phyloP scores from a whole-genome alignment of 2,329 filamentous ascomycete genomes.

The Simplicillium aogashimaense region DNA sequence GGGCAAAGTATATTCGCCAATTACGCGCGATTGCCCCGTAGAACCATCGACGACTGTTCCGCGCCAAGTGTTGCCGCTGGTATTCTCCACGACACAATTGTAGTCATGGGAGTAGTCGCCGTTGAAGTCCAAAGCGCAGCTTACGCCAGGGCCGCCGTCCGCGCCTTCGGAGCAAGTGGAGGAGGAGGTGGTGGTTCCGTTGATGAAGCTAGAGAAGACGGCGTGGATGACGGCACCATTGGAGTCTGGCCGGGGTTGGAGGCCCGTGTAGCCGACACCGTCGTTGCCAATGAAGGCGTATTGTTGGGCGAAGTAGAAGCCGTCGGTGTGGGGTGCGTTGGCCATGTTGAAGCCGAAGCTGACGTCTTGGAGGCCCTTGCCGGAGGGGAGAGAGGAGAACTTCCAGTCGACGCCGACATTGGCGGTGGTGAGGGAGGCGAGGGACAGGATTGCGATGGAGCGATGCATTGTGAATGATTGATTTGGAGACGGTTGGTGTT shows the following conservation, averaged over 20 bases:
- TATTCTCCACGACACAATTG: constrained; percentile 10
- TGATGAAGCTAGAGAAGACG: constrained; percentile 14
- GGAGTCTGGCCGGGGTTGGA: constrained; percentile 10
- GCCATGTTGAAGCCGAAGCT: constrained; percentile 13
- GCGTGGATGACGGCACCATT: constrained; percentile 9
- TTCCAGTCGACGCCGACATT: background rate
- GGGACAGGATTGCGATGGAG: background rate
- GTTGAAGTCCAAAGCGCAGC: constrained; percentile 11
- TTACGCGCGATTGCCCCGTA: constrained; percentile 4
- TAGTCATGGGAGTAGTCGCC: constrained; percentile 12
- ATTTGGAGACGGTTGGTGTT: no score
- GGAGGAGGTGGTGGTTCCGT: constrained; percentile 8
- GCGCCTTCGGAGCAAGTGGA: constrained; percentile 12
- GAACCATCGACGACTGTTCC: constrained; percentile 11
- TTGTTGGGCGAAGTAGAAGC: constrained; percentile 15
- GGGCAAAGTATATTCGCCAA: constrained; percentile 14
- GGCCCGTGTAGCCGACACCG: constrained; percentile 10
- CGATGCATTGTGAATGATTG: background rate
- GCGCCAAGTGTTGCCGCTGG: constrained; percentile 10
- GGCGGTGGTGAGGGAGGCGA: background rate
- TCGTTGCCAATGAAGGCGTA: constrained; percentile 8
- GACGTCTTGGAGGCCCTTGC: constrained; percentile 5
- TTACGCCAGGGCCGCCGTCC: constrained; percentile 14
- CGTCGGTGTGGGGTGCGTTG: constrained; percentile 8
- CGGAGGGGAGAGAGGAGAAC: background rate